Evolutionary conservation across 805 yeast genomes (phyloP).

Genomic region (Pichia pseudocactophila): DNA sequence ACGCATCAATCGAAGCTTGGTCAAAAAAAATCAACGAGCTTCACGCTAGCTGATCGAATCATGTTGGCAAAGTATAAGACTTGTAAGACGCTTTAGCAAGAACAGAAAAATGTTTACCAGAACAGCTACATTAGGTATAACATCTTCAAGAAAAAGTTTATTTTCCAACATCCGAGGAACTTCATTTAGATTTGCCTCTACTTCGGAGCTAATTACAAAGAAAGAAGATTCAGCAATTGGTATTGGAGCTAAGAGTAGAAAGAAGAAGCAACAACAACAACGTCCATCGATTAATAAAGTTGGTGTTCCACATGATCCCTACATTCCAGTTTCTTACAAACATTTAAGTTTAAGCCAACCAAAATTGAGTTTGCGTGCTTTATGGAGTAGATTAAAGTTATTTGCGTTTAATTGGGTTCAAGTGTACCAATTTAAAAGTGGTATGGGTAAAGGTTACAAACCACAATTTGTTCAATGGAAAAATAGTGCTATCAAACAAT

Average conservation of each 20-base stretch:
- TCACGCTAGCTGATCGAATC: background rate
- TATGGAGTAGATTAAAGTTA: conserved; percentile 55
- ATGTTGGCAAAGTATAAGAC: no score
- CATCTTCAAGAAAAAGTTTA: background rate
- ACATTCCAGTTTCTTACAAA: conserved; percentile 40
- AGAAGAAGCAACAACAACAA: conserved; percentile 16
- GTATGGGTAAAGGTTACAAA: conserved; percentile 34
- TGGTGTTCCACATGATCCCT: conserved; percentile 32
- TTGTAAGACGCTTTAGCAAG: no score
- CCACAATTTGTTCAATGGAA: conserved; percentile 74
- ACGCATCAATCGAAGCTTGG: no score
- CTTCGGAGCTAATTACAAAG: conserved; percentile 7
- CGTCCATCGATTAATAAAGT: conserved; percentile 27
- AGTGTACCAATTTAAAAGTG: conserved; percentile 34
- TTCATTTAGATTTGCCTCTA: conserved; percentile 8
- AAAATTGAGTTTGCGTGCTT: conserved; percentile 31
- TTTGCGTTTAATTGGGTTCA: conserved; percentile 59
- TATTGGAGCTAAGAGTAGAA: conserved; percentile 10
- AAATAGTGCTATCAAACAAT: conserved; percentile 71
- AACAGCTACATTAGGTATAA: background rate
- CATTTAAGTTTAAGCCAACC: conserved; percentile 29
- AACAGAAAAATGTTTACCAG: no score
- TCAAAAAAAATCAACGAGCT: background rate
- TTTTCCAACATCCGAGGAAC: background rate
- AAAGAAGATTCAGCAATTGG: conserved; percentile 6